Conservation (phyloP, 768 basidiomycete species). For the Galerina marginata region DNA sequence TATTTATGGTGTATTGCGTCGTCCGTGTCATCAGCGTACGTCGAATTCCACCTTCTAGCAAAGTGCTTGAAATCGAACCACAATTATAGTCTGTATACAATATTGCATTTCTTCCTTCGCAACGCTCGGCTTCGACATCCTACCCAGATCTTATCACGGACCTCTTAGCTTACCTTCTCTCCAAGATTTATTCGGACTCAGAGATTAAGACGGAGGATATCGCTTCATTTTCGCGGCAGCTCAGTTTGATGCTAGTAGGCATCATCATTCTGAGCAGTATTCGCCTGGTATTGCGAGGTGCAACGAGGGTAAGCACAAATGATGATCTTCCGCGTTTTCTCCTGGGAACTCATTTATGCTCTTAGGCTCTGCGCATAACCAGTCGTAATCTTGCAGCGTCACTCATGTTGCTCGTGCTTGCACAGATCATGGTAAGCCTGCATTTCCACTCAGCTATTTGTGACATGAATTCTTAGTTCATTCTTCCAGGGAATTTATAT, state of each 20-base stretch:
- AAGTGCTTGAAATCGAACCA: constrained; percentile 3
- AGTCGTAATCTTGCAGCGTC: constrained; percentile 75
- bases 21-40: constrained; percentile 66
- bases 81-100: constrained; percentile 53
- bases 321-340: not conserved
- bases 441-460: not conserved
- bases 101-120: constrained; percentile 44
- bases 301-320: constrained; percentile 53
- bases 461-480: not conserved
- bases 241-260: constrained; percentile 75
- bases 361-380: constrained; percentile 53
- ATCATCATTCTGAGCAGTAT: constrained; percentile 78
- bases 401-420: constrained; percentile 75
- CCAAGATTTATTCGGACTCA: constrained; percentile 24
- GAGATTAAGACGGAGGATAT: constrained; percentile 39
- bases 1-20: constrained; percentile 73
- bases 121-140: constrained; percentile 36
- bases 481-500: constrained; percentile 77
- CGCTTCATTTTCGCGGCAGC: constrained; percentile 49
- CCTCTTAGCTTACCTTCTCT: constrained; percentile 37
- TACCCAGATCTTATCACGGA: constrained; percentile 49
- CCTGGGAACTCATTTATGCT: not conserved
- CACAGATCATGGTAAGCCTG: constrained; percentile 77
- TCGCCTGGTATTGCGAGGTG: constrained; percentile 69
- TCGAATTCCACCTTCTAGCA: constrained; percentile 12